Base-by-base conservation (phyloP, 179 eudicot species). In the Sideroxylon spinosum region DNA sequence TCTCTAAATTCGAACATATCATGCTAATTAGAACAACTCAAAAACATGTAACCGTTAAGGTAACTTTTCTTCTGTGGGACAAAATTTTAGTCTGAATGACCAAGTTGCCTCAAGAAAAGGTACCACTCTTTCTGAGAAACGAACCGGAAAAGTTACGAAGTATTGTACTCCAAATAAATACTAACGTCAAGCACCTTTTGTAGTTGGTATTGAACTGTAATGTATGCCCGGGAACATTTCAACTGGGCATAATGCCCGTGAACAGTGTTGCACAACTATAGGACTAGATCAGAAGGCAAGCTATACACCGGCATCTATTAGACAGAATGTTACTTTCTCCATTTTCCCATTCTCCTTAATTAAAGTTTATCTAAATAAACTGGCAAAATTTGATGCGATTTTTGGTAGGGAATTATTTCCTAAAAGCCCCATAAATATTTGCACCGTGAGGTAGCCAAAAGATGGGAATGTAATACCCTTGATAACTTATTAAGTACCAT, bases 391-490 rank as follows among this genome's bases (percentile, higher is more conserved):
- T 16, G 19, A 55, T 17, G 9, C 17, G 14, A 26, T 28, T 12
- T 74, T 73, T 32, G 66, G 66, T 46, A 74, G 76, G 57, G n/a
- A 23, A 59, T 16, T 32, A 56, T 72, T 72, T 52, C 44, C 11
- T 7, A 29, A 4, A 28, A n/a, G 12, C 26, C 16, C 49, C 29
- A 48, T 16, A 14, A 23, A 23, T 48, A 23, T 49, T 14, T 49
- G 78, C 19, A 46, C 19, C 57, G 46, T 37, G n/a, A 19, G 25
- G 26, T 44, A 74, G 9, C 46, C 19, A 28, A 65, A 50, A 19
- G 46, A 76, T 17, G 60, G n/a, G 9, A 25, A 64, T 5, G 49
- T 16, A 76, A 25, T 44, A 5, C 1, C 32, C 46, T 25, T 37
- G 60, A 22, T 7, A 20, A 16, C 14, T 20, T 16, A 48, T 6